These are phyloP conservation scores for Lactarius sanguifluus DNA, from an alignment of 768 basidiomycete genomes.

Conservation along the genomic window DNA sequence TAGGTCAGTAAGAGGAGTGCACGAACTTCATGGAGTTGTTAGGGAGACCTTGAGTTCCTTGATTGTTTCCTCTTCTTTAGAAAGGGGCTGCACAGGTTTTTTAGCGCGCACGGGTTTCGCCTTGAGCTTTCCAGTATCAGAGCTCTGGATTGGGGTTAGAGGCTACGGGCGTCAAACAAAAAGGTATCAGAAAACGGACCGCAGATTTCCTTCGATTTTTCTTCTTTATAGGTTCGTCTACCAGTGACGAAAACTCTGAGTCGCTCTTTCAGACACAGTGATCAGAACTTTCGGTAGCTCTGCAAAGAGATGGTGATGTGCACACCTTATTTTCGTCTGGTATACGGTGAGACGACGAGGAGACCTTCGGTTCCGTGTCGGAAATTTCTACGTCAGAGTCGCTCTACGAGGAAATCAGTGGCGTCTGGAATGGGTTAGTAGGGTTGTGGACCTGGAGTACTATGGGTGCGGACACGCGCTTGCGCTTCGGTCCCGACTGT, in stretches of 20 bases:
- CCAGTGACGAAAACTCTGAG: conserved; percentile 58
- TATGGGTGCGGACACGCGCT: neutral
- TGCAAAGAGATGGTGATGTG: neutral
- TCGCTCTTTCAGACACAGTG: conserved; percentile 43
- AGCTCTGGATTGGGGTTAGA: neutral
- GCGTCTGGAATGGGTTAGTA: neutral
- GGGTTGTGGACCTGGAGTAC: conserved; percentile 11
- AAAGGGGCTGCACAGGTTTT: conserved; percentile 33
- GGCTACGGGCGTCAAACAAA: neutral
- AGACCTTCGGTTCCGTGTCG: conserved; percentile 1
- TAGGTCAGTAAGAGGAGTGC: neutral
- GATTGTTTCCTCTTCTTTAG: conserved; percentile 71
- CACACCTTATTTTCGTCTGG: conserved; percentile 4
- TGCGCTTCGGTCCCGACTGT: conserved; percentile 16
- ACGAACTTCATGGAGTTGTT: conserved; percentile 1
- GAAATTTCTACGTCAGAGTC: conserved; percentile 5
- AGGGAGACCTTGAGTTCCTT: conserved; percentile 65
- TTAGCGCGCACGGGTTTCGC: conserved; percentile 37
- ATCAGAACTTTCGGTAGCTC: neutral
- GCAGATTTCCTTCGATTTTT: conserved; percentile 40
- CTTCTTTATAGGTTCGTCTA: conserved; percentile 56
- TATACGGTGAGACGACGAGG: conserved; percentile 8
- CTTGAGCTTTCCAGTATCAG: conserved; percentile 34
- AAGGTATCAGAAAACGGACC: conserved; percentile 30
- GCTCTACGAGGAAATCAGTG: conserved; percentile 3